Conservation (phyloP, 495 filamentous ascomycete species). For the Hypomontagnella submonticulosa region DNA sequence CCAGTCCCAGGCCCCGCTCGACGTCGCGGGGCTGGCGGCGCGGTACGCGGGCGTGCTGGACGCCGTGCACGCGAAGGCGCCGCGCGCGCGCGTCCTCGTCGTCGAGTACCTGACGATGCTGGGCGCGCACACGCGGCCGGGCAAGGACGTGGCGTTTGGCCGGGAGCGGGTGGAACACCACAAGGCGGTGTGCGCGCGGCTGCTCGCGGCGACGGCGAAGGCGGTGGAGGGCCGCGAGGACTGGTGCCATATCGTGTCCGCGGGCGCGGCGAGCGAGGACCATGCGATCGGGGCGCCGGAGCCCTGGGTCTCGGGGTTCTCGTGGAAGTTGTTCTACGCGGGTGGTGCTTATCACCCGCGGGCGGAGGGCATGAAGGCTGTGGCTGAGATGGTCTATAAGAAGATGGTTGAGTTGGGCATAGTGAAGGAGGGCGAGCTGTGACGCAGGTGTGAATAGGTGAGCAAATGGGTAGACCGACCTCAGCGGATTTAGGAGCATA, state of each 20-base stretch:
- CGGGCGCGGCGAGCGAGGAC: slow-evolving; percentile 42
- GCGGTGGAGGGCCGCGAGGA: slow-evolving; percentile 46
- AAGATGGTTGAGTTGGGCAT: slow-evolving; percentile 42
- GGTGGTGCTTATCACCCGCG: slow-evolving; percentile 51
- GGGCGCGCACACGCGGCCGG: slow-evolving; percentile 49
- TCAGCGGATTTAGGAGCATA: neutral
- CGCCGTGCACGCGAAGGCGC: slow-evolving; percentile 52
- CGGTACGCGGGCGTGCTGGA: slow-evolving; percentile 53
- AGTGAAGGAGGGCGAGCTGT: slow-evolving; percentile 37
- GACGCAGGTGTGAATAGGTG: neutral
- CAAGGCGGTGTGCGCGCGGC: slow-evolving; percentile 40
- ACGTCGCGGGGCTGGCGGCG: slow-evolving; percentile 41
- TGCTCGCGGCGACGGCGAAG: slow-evolving; percentile 47
- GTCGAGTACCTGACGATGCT: slow-evolving; percentile 60
- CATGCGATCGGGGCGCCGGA: slow-evolving; percentile 52
- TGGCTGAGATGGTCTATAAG: slow-evolving; percentile 50
- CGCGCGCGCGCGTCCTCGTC: slow-evolving; percentile 50
- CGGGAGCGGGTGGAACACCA: slow-evolving; percentile 51
- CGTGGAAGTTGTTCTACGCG: slow-evolving; percentile 39
- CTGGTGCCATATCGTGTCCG: slow-evolving; percentile 49
- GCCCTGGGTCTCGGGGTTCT: slow-evolving; percentile 55
- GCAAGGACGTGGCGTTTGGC: slow-evolving; percentile 49
- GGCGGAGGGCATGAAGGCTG: slow-evolving; percentile 49
- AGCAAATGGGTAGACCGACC: neutral
- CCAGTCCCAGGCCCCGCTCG: slow-evolving; percentile 14